A percentile compares a stretch with the other conserved stretches of the same genome.
Conservation (phyloP, 2,329 filamentous ascomycete genomes). For the Phaeosphaeria sp. region DNA sequence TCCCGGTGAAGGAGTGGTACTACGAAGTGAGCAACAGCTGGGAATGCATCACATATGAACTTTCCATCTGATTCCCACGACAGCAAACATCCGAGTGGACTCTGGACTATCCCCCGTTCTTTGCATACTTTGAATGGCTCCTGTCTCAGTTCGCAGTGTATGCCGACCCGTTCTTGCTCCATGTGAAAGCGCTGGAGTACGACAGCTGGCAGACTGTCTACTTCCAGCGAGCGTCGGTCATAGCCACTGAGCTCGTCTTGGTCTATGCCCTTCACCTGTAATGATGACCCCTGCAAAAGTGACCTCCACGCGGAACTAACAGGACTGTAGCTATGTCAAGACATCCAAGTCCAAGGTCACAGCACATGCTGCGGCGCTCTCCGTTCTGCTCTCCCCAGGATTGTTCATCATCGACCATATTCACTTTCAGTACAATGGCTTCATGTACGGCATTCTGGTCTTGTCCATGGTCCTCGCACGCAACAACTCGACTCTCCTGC, state of each 20-base stretch:
- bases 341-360: constrained; percentile 76
- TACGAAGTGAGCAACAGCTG: constrained; percentile 67
- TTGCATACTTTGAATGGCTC: constrained; percentile 94
- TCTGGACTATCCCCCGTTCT: constrained; percentile 97
- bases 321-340: constrained; percentile 70
- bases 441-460: constrained; percentile 89
- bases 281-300: constrained; percentile 4
- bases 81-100: constrained; percentile 98
- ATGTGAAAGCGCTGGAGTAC: constrained; percentile 80
- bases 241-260: constrained; percentile 82
- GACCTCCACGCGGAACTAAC: constrained; percentile 13
- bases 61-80: constrained; percentile 7
- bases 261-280: constrained; percentile 82
- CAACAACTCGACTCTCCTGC: constrained; percentile 74
- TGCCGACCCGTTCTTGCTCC: constrained; percentile 81
- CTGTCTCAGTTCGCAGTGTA: constrained; percentile 81
- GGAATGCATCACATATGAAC: neutral
- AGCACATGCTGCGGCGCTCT: constrained; percentile 85
- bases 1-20: constrained; percentile 91
- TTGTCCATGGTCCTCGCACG: constrained; percentile 85
- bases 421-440: constrained; percentile 98
- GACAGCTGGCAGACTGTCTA: constrained; percentile 93
- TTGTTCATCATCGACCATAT: constrained; percentile 98
- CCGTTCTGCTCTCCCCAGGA: constrained; percentile 88
- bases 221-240: constrained; percentile 90